These are phyloP conservation scores for Globisporangium radiosum DNA, from an alignment of 352 stramenopile genomes.

Conservation along the genomic window DNA sequence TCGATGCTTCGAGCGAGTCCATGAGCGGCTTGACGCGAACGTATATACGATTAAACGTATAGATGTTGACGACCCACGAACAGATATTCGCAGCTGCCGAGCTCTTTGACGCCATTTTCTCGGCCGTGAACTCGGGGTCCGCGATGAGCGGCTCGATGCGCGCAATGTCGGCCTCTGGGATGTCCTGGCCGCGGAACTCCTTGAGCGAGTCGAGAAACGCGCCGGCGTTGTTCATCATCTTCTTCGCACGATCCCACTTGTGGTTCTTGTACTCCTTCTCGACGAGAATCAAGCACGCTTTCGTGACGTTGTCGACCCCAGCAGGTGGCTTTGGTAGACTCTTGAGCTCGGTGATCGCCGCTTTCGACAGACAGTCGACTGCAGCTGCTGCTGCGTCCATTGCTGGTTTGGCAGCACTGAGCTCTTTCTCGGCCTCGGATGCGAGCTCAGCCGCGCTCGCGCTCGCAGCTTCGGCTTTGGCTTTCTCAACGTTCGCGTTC, in stretches of 20 bases:
- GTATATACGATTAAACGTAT: slow-evolving; percentile 98
- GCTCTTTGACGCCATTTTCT: slow-evolving; percentile 97
- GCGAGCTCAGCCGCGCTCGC: slow-evolving; percentile 91
- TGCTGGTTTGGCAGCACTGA: slow-evolving; percentile 93
- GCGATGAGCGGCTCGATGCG: slow-evolving; percentile 89
- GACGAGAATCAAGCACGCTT: slow-evolving; percentile 94
- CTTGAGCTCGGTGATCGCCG: slow-evolving; percentile 96
- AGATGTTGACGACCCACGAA: slow-evolving; percentile 97
- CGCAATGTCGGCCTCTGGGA: slow-evolving; percentile 92
- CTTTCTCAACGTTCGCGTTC: slow-evolving; percentile 92
- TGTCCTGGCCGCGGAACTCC: slow-evolving; percentile 92
- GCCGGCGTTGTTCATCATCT: slow-evolving; percentile 98
- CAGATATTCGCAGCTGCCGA: slow-evolving; percentile 95
- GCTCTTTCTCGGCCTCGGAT: slow-evolving; percentile 91
- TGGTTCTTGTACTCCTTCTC: slow-evolving; percentile 98
- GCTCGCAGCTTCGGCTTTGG: slow-evolving; percentile 89
- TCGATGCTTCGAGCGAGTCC: slow-evolving; percentile 94
- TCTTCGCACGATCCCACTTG: slow-evolving; percentile 97
- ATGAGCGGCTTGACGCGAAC: slow-evolving; percentile 98
- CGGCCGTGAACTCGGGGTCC: slow-evolving; percentile 91
- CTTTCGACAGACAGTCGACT: slow-evolving; percentile 96
- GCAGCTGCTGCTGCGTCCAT: slow-evolving; percentile 94
- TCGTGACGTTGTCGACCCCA: slow-evolving; percentile 95
- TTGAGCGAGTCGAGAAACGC: slow-evolving; percentile 92
- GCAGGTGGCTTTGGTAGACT: slow-evolving; percentile 93